A percentile compares a stretch with the other conserved stretches of the same genome.
Evolutionary conservation across 139 green algal species (phyloP).

Genomic region (Chlamydomonas schloesseri): DNA sequence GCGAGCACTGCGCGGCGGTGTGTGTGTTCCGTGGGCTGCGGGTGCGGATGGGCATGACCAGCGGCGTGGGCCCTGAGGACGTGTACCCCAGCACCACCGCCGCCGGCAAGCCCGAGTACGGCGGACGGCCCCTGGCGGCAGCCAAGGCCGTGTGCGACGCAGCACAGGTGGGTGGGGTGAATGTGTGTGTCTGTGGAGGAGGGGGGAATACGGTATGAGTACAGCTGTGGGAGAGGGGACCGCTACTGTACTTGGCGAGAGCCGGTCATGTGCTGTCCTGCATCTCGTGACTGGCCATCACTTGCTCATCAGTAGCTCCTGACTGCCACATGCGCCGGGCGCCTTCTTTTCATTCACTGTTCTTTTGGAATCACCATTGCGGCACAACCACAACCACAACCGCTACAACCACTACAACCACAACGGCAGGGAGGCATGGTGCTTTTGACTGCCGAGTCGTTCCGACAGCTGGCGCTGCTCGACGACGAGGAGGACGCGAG

Average conservation of each 20-base stretch:
- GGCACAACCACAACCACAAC: too few relatives aligned
- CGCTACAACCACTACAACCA: too few relatives aligned
- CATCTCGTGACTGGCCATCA: too few relatives aligned
- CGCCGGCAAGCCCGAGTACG: background rate
- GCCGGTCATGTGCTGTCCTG: too few relatives aligned
- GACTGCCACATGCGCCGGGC: too few relatives aligned
- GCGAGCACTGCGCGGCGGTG: background rate
- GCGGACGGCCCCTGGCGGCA: background rate
- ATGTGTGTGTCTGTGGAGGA: too few relatives aligned
- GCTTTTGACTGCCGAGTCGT: background rate
- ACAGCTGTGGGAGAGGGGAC: too few relatives aligned
- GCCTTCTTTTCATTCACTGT: too few relatives aligned
- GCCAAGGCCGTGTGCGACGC: slow-evolving; percentile 18
- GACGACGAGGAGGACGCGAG: background rate
- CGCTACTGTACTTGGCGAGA: too few relatives aligned
- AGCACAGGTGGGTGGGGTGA: background rate
- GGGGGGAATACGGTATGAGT: too few relatives aligned
- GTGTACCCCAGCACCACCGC: background rate
- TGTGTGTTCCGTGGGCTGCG: slow-evolving; percentile 7
- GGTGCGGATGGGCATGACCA: background rate
- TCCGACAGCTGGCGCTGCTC: background rate
- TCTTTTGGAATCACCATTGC: too few relatives aligned
- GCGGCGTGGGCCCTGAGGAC: background rate
- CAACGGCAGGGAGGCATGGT: slow-evolving; percentile 9
- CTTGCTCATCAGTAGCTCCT: too few relatives aligned